Evolutionary conservation across 1,284 basidiomycete genomes (phyloP), one percentile per base, ranked within the genome.

Genomic region (Hortiboletus rubellus): DNA sequence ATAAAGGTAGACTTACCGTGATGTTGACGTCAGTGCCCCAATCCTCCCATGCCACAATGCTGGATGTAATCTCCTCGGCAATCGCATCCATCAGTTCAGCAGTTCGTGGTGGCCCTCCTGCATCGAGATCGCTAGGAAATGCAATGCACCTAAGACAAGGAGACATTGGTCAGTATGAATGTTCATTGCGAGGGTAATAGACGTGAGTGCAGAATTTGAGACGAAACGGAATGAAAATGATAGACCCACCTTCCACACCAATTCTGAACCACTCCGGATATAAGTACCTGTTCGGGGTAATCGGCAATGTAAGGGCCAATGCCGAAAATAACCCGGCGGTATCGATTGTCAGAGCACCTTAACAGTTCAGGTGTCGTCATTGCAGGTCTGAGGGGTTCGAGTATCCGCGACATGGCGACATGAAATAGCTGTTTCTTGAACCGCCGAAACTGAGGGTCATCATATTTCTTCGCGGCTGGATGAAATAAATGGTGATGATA

Each of bases 261-360:
- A 6, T 55, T 53, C 36, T 65, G 60, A 3, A 69, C 61, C 3
- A 67, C 57, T 0, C 63, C 46, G 2, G 59, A 37, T 0, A 66
- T 10, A 0, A 61, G 48, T 0, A 60, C 62, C 34, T 70, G 64
- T 37, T 70, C 59, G 0, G 50, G 64, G 36, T 70, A 67, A n/a
- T 70, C 61, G 0, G 62, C 57, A 5, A 70, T 70, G 36, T 65
- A 66, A 2, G 64, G 54, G 1, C 60, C 60, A 14, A 61, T 30
- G 1, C 60, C 49, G n/a, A 52, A 61, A 3, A 63, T 41, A 0
- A 53, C 3, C 3, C 3, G 18, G 1, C 33, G 36, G 22, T 65
- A 63, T 0, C 42, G 11, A 17, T 54, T 40, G 30, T 71, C 65
- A 10, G 60, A 30, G 38, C 59, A 71, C 2, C 24, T 33, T 37